These are phyloP conservation scores for Lepidium didymum DNA, from an alignment of 345 rosid genomes.

Conservation along the genomic window DNA sequence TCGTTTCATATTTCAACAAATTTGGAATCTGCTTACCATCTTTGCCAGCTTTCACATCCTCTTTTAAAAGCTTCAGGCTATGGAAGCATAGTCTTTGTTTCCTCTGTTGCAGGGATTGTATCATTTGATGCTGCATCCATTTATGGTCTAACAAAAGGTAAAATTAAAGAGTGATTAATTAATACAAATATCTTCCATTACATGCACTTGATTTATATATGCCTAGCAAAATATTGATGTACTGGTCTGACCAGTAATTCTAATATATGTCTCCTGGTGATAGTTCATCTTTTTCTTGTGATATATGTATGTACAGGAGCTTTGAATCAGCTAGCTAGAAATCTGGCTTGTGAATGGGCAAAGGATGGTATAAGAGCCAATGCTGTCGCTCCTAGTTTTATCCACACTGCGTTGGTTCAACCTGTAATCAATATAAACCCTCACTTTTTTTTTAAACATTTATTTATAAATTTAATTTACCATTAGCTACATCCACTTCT, in stretches of 20 bases:
- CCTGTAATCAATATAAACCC: background rate
- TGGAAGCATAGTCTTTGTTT: conserved; percentile 44
- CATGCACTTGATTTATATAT: no score
- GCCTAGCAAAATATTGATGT: no score
- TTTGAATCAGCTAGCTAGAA: conserved; percentile 41
- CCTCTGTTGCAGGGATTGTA: conserved; percentile 32
- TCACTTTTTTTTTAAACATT: background rate
- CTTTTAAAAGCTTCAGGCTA: conserved; percentile 39
- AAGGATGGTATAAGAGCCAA: conserved; percentile 54
- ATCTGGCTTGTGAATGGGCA: conserved; percentile 76
- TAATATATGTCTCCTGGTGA: no score
- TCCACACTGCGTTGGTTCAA: conserved; percentile 33
- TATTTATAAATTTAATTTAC: no score
- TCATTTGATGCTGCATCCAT: conserved; percentile 19
- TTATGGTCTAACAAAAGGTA: conserved; percentile 40
- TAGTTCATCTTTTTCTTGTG: background rate
- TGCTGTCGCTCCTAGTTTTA: conserved; percentile 42
- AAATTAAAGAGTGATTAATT: background rate
- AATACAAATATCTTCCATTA: background rate
- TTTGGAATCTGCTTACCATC: conserved; percentile 43
- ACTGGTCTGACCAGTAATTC: no score
- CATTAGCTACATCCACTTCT: background rate
- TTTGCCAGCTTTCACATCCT: conserved; percentile 47
- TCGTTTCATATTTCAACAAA: conserved; percentile 34
- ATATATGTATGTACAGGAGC: conserved; percentile 34